Evolutionary conservation across 1,139 yeast genomes (phyloP).

Genomic region (Candida tropicalis): DNA sequence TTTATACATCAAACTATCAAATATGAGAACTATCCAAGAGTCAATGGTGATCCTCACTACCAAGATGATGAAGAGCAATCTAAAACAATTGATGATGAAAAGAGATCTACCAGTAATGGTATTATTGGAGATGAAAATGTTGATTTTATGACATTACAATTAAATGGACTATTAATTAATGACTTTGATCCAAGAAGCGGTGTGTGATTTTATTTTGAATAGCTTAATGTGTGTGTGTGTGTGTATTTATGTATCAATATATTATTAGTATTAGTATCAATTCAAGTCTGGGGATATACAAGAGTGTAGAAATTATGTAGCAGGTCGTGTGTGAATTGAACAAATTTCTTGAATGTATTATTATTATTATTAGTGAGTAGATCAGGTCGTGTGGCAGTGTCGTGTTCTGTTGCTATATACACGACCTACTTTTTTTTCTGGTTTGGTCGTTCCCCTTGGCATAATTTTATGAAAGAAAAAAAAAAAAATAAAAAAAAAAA

Average conservation of each 20-base stretch:
- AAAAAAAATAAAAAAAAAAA: background rate
- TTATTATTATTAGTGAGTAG: too few species aligned
- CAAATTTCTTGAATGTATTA: too few species aligned
- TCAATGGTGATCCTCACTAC: background rate
- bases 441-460: background rate
- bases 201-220: background rate
- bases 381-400: background rate
- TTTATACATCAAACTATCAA: conserved; percentile 30
- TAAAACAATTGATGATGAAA: background rate
- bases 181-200: conserved; percentile 18
- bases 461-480: background rate
- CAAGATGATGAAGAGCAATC: background rate
- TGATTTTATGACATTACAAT: conserved; percentile 21
- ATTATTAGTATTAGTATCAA: too few species aligned
- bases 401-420: background rate
- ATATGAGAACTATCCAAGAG: conserved; percentile 33
- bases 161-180: conserved; percentile 21
- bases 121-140: conserved; percentile 14
- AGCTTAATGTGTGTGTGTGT: background rate
- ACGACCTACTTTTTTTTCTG: conserved; percentile 1
- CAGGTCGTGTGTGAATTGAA: background rate
- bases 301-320: too few species aligned
- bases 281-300: too few species aligned
- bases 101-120: too few species aligned
- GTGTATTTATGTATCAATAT: background rate